Base-by-base conservation (phyloP, 495 filamentous ascomycete species). In the Peziza echinospora region DNA sequence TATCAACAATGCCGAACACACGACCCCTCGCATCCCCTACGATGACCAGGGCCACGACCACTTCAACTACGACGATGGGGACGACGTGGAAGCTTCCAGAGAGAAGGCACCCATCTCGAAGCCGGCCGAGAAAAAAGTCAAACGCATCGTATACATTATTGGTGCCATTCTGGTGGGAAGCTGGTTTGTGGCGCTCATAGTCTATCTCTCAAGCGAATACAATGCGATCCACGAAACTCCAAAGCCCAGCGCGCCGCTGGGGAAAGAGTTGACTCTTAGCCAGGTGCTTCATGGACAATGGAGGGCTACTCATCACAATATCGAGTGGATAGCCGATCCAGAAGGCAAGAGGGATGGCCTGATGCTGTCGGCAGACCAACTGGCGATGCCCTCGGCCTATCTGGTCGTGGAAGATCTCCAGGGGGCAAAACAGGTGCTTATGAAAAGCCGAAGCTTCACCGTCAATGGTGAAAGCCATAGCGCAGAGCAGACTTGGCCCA, bases 281-380 rank as follows among this genome's bases (percentile, higher is more conserved):
- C 78, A 93, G 55, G 75, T 93, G 9, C 65, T 87, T 60, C 59
- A 50, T 2, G 82, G 86, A 13, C 57, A 68, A 55, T 97, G 85
- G 84, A 63, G 63, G 7, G 62, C 83, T 19, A 63, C 62, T 39
- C 69, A 65, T 40, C 82, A 87, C 57, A 70, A 68, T 22, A 81
- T 96, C 46, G 75, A 77, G 9, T 97, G 89, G 89, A 87, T 96
- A 46, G 73, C 73, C 7, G 83, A 84, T 5, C 70, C 84, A 21
- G 69, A 80, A 45, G 84, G 84, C 22, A 80, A 93, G 61, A 86
- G 94, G n/a, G 80, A 93, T 56, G 84, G 93, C 60, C 76, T 96
- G 46, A 70, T 79, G 40, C 67, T 62, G 41, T 65, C 67, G n/a
- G 64, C 69, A 39, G 52, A 63, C 47, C 19, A 37, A 13, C 51